Evolutionary conservation across 345 rosid genomes (phyloP), one percentile per base, ranked within the genome.

Genomic region (Hibiscus trionum): DNA sequence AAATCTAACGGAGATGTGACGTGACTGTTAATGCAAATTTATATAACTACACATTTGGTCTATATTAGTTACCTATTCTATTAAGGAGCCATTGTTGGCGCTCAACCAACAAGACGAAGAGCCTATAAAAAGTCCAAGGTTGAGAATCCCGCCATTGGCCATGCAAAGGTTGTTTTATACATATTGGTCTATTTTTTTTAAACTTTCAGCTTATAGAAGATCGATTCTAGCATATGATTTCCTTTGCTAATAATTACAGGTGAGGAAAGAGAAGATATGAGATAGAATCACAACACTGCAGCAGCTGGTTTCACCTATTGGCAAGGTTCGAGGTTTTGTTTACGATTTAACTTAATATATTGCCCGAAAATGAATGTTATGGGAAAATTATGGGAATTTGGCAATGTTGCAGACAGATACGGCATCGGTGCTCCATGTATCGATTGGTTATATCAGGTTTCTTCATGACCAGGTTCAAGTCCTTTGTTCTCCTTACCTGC

Each of bases 401-500:
- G 60, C 66, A 71, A 66, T 53, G 58, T 11, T 72, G 79, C 90
- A 91, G 98, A 94, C 96, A 19, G 97, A 90, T 79, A 88, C 95
- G 50, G 93, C 98, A 31, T 87, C 97, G 4, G 98, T 94, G 73
- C 81, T 94, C 29, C 95, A 91, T 81, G 97, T 91, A 79, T 96
- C 97, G 70, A 90, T 87, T 95, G 98, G 96, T 77, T 94, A 91
- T 50, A 94, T 94, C 86, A 90, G 86, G 81, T 91, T 94, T 74
- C 83, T 94, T 75, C 98, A 94, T 27, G 95, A 94, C 15, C 98
- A 94, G 83, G 86, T 94, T 72, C 95, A 90, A 84, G 96, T 88
- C 37, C 88, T 94, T 16, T 85, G 88, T 72, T 83, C 93, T 73
- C 96, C 98, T 70, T 91, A 94, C 76, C 86, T 91, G 52, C 87